Evolutionary conservation across 441 rosid species (phyloP), one percentile per base, ranked within the genome.

Genomic region (Aquilaria agallochum): DNA sequence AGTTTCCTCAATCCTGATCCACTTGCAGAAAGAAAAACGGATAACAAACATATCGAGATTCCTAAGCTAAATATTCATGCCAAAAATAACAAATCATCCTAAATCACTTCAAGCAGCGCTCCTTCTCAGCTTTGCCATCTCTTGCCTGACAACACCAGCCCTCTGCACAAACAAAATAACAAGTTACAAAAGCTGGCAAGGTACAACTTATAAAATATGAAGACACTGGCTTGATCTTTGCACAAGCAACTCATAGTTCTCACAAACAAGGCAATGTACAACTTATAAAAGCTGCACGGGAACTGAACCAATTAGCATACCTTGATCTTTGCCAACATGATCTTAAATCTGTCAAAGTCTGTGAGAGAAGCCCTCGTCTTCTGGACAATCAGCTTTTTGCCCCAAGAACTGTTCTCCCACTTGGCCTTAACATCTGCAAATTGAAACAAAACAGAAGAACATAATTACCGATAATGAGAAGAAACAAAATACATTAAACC

Each of bases 401-500:
- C 96, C 97, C 96, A 88, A 0, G 95, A 83, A 78, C 97, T 89
- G 5, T 76, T 89, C 59, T 91, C 96, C 97, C 97, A 91, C 68
- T 75, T 87, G 77, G 80, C 83, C 72, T 87, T 84, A 63, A 91
- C 97, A 75, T 91, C 97, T 91, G 73, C 59, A 36, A n/a, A 56
- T 40, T 11, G 45, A 11, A 20, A 15, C 7, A 36, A 33, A 5
- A 9, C 4, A 13, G 20, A 20, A 20, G 27, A 34, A 12, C 40
- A n/a, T 50, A 10, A 36, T 5, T 36, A 36, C 42, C 2, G 5
- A 8, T 8, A 36, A 36, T 36, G 42, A 36, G 42, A 32, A 47
- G 50, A 47, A 10, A 33, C 4, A 7, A 32, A 0, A 56, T 9
- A 7, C 3, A 47, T 9, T 20, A 20, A 20, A 20, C 27, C 27